Evolutionary conservation across 2,329 filamentous ascomycete genomes (phyloP).

Genomic region (Gnomoniopsis sp.): DNA sequence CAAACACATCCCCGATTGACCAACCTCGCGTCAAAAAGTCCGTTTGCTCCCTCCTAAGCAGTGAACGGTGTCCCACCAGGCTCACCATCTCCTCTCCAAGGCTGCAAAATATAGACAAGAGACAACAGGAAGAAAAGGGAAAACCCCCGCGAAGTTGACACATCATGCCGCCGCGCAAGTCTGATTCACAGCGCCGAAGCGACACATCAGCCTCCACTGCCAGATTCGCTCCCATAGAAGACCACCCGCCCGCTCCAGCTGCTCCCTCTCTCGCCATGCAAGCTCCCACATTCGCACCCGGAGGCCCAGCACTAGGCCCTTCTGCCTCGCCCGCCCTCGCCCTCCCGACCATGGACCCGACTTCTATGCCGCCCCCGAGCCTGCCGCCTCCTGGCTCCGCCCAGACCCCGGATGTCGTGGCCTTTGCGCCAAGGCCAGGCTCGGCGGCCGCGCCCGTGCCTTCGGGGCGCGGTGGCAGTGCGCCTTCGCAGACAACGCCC

Average conservation of each 20-base stretch:
- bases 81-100: no score
- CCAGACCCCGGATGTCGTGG: constrained; percentile 13
- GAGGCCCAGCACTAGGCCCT: constrained; percentile 17
- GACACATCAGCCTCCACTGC: constrained; percentile 45
- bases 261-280: constrained; percentile 13
- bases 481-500: constrained; percentile 15
- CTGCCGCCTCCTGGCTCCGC: constrained; percentile 20
- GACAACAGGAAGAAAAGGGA: no score
- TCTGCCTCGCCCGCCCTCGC: constrained; percentile 22
- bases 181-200: constrained; percentile 42
- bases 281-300: constrained; percentile 15
- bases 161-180: constrained; percentile 55
- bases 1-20: neutral
- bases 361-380: constrained; percentile 18
- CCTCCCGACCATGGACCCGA: constrained; percentile 21
- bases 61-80: neutral
- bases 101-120: no score
- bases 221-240: constrained; percentile 42
- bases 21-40: neutral
- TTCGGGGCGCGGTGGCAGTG: neutral
- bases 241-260: constrained; percentile 25
- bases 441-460: constrained; percentile 22
- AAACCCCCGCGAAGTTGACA: neutral
- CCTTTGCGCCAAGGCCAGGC: constrained; percentile 22
- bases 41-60: no score